Evolutionary conservation across 345 rosid genomes (phyloP), one percentile per base, ranked within the genome.

Genomic region (Erodium maritimum): DNA sequence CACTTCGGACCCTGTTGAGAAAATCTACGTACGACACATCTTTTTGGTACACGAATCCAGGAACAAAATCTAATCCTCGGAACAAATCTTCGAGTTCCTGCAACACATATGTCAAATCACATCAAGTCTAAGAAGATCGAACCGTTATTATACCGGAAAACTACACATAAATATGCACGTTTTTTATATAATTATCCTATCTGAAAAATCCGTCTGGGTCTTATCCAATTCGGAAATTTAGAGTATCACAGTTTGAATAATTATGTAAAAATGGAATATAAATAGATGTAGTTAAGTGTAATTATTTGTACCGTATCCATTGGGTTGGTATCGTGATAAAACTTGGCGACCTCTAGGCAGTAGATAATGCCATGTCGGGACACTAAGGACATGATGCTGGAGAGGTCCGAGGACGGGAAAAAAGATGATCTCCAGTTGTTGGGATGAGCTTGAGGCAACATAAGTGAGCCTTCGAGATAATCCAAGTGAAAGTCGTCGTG

Each of bases 21-120:
- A 78, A 78, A 1, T 78, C 75, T 18, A 66, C 63, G 29, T 50
- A 78, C 0, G 70, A n/a, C 5, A 69, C 73, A 54, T 78, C 82
- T 60, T 59, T 71, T 59, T 54, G 48, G 57, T 46, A 66, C 65
- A 5, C 61, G 29, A 74, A 69, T n/a, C 69, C 74, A 0, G 56
- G 64, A 13, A 53, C 16, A 59, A 71, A 59, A 56, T 57, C 67
- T 56, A 67, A 37, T 0, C 58, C 68, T 20, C 56, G 24, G 58
- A 68, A 23, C 37, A 74, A 67, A 50, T 55, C 54, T 22, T 67
- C 53, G 16, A 67, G 61, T 19, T 29, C 70, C 65, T 67, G 42
- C 34, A 45, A 34, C 8, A 21, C 19, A 23, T 2, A 25, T 25
- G n/a, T n/a, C n/a, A n/a, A n/a, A n/a, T n/a, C n/a, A n/a, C n/a